phyloP scores from a whole-genome alignment of 208 protist species.

The Borovskyia barvae region DNA sequence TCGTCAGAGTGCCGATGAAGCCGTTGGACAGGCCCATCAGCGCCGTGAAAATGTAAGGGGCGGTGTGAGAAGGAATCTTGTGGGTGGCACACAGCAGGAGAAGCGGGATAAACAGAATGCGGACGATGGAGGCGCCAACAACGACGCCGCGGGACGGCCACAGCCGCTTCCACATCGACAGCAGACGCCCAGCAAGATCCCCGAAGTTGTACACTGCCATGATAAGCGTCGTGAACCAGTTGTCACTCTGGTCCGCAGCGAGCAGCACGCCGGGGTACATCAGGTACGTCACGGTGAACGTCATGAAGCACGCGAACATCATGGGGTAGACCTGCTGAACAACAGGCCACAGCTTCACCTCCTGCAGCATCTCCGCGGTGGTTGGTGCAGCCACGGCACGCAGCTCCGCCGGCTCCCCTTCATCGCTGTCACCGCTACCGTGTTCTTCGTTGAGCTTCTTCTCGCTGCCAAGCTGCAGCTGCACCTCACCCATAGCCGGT shows the following conservation, averaged over 20 bases:
- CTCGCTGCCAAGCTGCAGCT: background rate
- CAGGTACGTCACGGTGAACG: conserved; percentile 66
- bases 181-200: conserved; percentile 55
- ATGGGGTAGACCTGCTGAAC: conserved; percentile 74
- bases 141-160: conserved; percentile 41
- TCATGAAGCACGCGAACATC: conserved; percentile 69
- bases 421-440: conserved; percentile 4
- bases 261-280: conserved; percentile 77
- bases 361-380: conserved; percentile 33
- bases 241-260: conserved; percentile 42
- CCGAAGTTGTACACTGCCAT: conserved; percentile 70
- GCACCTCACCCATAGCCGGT: conserved; percentile 14
- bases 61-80: conserved; percentile 46
- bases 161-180: conserved; percentile 42
- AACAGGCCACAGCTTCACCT: conserved; percentile 49
- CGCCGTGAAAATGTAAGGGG: conserved; percentile 51
- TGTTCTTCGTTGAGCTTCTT: conserved; percentile 5
- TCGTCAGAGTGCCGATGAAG: conserved; percentile 68
- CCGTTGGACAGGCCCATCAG: conserved; percentile 71
- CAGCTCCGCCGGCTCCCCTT: conserved; percentile 1
- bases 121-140: conserved; percentile 32
- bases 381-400: conserved; percentile 12
- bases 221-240: conserved; percentile 74
- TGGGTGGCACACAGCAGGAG: conserved; percentile 65
- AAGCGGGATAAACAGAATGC: conserved; percentile 70